Evolutionary conservation across 1,284 basidiomycete species (phyloP).

Genomic region (Mycena sp.): DNA sequence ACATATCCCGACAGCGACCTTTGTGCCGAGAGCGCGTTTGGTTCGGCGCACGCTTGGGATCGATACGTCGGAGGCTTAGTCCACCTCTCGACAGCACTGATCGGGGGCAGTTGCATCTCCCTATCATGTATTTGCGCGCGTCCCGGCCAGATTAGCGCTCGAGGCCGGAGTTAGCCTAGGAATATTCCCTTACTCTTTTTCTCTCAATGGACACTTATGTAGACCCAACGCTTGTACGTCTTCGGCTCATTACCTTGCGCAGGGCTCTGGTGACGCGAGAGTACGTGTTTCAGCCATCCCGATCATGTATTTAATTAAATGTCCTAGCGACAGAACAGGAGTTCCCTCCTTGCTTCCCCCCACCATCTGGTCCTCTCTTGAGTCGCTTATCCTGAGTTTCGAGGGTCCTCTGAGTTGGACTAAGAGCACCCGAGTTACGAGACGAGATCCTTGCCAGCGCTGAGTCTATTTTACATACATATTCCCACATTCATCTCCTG

Average conservation of each 20-base stretch:
- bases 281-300: slow-evolving; percentile 5
- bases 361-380: too few relatives aligned
- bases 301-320: background rate
- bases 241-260: background rate
- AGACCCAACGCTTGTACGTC: background rate
- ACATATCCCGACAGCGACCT: background rate
- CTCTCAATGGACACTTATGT: background rate
- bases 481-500: too few relatives aligned
- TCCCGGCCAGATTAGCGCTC: background rate
- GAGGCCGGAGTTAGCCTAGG: background rate
- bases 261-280: slow-evolving; percentile 6
- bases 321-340: background rate
- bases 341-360: background rate
- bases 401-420: too few relatives aligned
- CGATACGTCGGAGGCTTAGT: background rate
- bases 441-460: too few relatives aligned
- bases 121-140: slow-evolving; percentile 1
- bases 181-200: background rate
- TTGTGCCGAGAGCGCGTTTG: background rate
- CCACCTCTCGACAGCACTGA: background rate
- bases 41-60: slow-evolving; percentile 5
- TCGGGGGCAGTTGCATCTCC: background rate
- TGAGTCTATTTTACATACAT: too few relatives aligned
- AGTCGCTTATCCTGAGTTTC: too few relatives aligned
- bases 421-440: too few relatives aligned